phyloP scores from a whole-genome alignment of 257 asterid genomes.

The Jacaranda mimosifolia region DNA sequence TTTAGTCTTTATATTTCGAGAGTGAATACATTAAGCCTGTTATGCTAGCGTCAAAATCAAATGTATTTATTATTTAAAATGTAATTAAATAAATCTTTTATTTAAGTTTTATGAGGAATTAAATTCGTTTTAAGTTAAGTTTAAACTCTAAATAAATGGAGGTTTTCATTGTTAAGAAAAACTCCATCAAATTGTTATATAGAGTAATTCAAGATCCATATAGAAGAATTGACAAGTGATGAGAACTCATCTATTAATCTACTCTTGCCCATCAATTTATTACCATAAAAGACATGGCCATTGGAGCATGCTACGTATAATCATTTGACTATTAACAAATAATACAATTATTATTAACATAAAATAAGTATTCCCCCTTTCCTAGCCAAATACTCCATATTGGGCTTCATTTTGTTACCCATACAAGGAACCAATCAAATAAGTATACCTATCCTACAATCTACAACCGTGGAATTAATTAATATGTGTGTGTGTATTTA shows the following conservation, averaged over 20 bases:
- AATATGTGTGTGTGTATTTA: background rate
- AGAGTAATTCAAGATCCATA: background rate
- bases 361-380: background rate
- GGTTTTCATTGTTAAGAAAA: too few relatives aligned
- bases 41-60: too few relatives aligned
- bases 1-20: too few relatives aligned
- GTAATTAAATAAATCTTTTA: too few relatives aligned
- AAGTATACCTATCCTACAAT: constrained; percentile 28
- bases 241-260: background rate
- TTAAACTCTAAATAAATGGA: too few relatives aligned
- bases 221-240: background rate
- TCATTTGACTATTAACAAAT: constrained; percentile 21
- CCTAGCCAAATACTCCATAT: background rate
- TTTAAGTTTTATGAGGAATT: too few relatives aligned
- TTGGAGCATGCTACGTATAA: constrained; percentile 22
- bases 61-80: too few relatives aligned
- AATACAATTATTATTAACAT: background rate
- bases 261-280: background rate
- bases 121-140: too few relatives aligned
- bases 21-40: too few relatives aligned
- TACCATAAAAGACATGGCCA: constrained; percentile 1
- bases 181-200: background rate
- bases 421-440: constrained; percentile 32
- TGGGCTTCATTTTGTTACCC: background rate
- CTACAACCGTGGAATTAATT: constrained; percentile 23